Conservation (phyloP, 371 early-diverging fungal genomes). For the Haplosporangium sp. region DNA sequence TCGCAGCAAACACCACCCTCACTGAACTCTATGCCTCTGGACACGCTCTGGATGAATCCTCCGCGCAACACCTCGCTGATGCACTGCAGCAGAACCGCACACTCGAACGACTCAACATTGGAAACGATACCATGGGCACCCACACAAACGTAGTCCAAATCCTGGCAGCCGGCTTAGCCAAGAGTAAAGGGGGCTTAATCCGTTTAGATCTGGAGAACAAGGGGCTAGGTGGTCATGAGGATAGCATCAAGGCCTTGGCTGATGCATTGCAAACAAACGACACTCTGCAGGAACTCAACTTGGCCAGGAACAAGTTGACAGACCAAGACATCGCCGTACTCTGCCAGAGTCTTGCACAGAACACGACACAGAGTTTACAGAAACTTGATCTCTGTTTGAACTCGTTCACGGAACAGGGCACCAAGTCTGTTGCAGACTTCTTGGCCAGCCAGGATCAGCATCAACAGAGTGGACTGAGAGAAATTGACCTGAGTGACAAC, state of each 20-base stretch:
- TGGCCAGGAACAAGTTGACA: conserved; percentile 63
- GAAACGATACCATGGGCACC: conserved; percentile 58
- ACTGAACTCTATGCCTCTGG: conserved; percentile 69
- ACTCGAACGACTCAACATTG: conserved; percentile 61
- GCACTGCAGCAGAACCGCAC: conserved; percentile 64
- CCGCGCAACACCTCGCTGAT: conserved; percentile 57
- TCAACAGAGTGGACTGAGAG: conserved; percentile 35
- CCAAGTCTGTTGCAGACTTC: conserved; percentile 38
- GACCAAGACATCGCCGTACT: conserved; percentile 50
- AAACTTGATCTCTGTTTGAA: conserved; percentile 62
- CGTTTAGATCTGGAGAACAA: conserved; percentile 72
- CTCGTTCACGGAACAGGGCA: conserved; percentile 56
- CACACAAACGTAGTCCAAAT: conserved; percentile 42
- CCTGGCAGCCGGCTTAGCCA: conserved; percentile 64
- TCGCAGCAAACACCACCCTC: conserved; percentile 61
- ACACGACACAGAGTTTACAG: conserved; percentile 36
- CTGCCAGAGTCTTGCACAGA: conserved; percentile 33
- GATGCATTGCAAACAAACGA: conserved; percentile 28
- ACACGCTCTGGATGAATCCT: conserved; percentile 58
- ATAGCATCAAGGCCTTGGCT: conserved; percentile 18
- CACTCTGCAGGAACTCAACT: conserved; percentile 55
- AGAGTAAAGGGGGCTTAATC: conserved; percentile 58
- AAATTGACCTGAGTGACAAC: conserved; percentile 68
- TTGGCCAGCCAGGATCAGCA: conserved; percentile 30
- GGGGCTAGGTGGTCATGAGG: conserved; percentile 51